These are phyloP conservation scores for Helminthosporium solani DNA, from an alignment of 2,329 filamentous ascomycete genomes.

Conservation along the genomic window DNA sequence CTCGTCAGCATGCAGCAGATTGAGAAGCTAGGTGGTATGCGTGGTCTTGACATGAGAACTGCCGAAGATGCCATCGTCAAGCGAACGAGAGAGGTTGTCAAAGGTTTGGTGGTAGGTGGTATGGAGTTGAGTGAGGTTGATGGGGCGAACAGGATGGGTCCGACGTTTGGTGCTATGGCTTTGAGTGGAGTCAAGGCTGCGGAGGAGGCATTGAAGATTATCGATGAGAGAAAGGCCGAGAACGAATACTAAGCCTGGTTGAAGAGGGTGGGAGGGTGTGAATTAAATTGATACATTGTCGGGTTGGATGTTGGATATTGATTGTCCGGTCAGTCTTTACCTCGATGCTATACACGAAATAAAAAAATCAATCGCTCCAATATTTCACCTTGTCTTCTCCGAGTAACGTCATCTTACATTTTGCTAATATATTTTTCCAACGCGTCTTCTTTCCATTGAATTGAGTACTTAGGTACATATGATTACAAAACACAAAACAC, in stretches of 20 bases:
- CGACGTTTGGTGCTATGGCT: constrained; percentile 87
- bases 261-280: too few relatives aligned
- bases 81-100: constrained; percentile 81
- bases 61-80: constrained; percentile 95
- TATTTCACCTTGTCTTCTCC: too few relatives aligned
- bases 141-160: constrained; percentile 88
- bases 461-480: too few relatives aligned
- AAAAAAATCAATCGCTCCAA: too few relatives aligned
- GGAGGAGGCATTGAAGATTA: constrained; percentile 77
- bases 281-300: too few relatives aligned
- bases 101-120: constrained; percentile 86
- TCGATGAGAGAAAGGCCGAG: constrained; percentile 74
- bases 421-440: too few relatives aligned
- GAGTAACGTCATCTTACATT: too few relatives aligned
- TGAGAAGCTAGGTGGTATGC: constrained; percentile 85
- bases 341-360: too few relatives aligned
- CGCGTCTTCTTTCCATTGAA: too few relatives aligned
- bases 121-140: constrained; percentile 94
- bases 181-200: constrained; percentile 87
- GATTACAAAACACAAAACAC: too few relatives aligned
- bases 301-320: too few relatives aligned
- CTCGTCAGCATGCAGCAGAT: constrained; percentile 85
- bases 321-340: too few relatives aligned
- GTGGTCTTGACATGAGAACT: constrained; percentile 86
- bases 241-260: constrained; percentile 49